Evolutionary conservation across 139 green algal species (phyloP).

Genomic region (Haematococcus sp.): DNA sequence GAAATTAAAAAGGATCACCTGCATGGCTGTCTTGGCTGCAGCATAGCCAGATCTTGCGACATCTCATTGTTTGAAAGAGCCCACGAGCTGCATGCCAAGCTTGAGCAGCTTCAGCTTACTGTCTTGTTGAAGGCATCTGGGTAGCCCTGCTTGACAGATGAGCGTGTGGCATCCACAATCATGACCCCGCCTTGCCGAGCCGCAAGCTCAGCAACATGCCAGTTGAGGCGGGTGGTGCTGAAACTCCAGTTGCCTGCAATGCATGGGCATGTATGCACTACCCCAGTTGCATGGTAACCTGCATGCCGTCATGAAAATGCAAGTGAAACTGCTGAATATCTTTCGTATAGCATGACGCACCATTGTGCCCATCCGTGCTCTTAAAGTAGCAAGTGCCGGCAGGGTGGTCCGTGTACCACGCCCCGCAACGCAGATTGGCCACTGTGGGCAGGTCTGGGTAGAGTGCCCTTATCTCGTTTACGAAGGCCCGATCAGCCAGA

Average conservation of each 20-base stretch:
- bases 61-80: too few relatives aligned
- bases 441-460: background rate
- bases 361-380: constrained; percentile 88
- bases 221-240: constrained; percentile 80
- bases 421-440: constrained; percentile 9
- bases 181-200: constrained; percentile 59
- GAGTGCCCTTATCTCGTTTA: background rate
- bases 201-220: constrained; percentile 66
- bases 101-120: too few relatives aligned
- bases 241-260: constrained; percentile 79
- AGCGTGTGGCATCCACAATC: constrained; percentile 91
- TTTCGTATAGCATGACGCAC: too few relatives aligned
- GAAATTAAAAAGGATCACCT: too few relatives aligned
- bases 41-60: too few relatives aligned
- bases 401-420: constrained; percentile 50
- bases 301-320: background rate
- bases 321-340: background rate
- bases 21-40: too few relatives aligned
- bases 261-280: too few relatives aligned
- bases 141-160: constrained; percentile 73
- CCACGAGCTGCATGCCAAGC: too few relatives aligned
- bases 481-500: background rate
- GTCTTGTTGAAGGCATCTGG: constrained; percentile 37
- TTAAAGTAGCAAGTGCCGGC: constrained; percentile 91
- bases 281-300: too few relatives aligned